These are phyloP conservation scores for Tricholoma furcatifolium DNA, from an alignment of 768 basidiomycete genomes.

Conservation along the genomic window DNA sequence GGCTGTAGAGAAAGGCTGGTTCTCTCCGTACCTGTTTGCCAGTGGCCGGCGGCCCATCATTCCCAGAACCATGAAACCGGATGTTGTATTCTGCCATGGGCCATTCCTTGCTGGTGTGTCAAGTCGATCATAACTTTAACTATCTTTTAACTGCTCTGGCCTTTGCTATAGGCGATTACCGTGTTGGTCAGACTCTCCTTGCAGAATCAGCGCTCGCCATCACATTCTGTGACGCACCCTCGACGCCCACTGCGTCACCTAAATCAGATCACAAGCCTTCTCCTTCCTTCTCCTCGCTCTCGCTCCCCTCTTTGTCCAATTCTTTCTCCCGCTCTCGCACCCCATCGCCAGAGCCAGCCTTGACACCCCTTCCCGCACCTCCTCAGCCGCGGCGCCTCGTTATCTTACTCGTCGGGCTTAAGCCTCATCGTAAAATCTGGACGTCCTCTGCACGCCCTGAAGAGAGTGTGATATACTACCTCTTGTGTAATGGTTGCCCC, in stretches of 20 bases:
- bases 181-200: conserved; percentile 55
- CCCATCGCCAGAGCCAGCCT: conserved; percentile 14
- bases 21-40: conserved; percentile 64
- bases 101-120: conserved; percentile 53
- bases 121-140: conserved; percentile 5
- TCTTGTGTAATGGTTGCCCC: conserved; percentile 60
- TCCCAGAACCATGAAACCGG: conserved; percentile 61
- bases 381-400: conserved; percentile 53
- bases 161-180: conserved; percentile 50
- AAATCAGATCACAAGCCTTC: conserved; percentile 14
- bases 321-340: too few species aligned
- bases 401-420: conserved; percentile 53
- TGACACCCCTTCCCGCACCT: conserved; percentile 40
- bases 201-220: conserved; percentile 55
- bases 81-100: conserved; percentile 63
- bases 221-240: conserved; percentile 35
- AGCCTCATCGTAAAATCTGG: conserved; percentile 62
- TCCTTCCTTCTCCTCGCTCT: conserved; percentile 23
- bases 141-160: neutral
- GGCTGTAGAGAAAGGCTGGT: conserved; percentile 66
- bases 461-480: conserved; percentile 63
- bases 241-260: conserved; percentile 18
- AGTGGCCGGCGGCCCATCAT: conserved; percentile 60
- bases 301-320: conserved; percentile 1
- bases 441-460: conserved; percentile 55